Evolutionary conservation across 495 filamentous ascomycete species (phyloP).

Genomic region (Aspergillus sclerotioniger): DNA sequence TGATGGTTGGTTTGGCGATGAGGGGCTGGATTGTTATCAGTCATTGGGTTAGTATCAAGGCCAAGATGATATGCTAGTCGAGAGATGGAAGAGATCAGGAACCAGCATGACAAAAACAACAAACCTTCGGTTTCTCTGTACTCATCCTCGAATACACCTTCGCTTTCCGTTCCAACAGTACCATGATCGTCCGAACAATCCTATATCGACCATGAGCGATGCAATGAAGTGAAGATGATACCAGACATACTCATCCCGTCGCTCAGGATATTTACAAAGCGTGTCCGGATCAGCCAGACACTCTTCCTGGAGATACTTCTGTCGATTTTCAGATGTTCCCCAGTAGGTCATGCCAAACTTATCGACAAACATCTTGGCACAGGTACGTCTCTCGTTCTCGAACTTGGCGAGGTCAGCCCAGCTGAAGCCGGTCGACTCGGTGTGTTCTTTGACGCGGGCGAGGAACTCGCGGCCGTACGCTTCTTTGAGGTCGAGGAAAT

Average conservation of each 20-base stretch:
- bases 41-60: no score
- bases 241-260: conserved; percentile 14
- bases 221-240: no score
- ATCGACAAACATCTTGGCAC: conserved; percentile 12
- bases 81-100: neutral
- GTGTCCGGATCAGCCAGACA: neutral
- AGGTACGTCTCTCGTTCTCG: neutral
- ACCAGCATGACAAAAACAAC: neutral
- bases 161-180: conserved; percentile 13
- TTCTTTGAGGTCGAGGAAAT: conserved; percentile 20
- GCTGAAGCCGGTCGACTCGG: neutral
- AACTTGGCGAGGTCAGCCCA: conserved; percentile 3
- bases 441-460: conserved; percentile 6
- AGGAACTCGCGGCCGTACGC: conserved; percentile 16
- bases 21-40: no score
- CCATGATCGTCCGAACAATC: conserved; percentile 4
- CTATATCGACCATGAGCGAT: no score
- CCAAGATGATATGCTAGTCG: neutral
- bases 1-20: no score
- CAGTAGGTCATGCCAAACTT: conserved; percentile 9
- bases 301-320: conserved; percentile 11
- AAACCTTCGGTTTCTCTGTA: neutral
- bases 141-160: neutral
- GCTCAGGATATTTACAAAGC: conserved; percentile 11
- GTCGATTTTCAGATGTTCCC: conserved; percentile 8